Conservation (phyloP, 1,284 basidiomycete species). For the Ustilago vetiveriae region DNA sequence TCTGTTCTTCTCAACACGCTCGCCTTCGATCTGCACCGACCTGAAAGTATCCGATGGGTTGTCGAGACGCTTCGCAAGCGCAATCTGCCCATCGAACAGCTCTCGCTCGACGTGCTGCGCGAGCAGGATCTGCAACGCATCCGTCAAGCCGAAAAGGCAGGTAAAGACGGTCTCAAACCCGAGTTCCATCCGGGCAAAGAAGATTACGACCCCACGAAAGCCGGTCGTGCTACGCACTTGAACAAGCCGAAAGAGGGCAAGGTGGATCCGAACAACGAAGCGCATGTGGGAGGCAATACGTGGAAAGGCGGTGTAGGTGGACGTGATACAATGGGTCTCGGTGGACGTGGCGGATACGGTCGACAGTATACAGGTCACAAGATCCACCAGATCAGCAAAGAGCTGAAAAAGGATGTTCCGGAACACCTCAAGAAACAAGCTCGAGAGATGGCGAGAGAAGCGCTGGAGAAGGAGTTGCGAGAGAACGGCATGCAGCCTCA, state of each 20-base stretch:
- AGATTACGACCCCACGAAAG: slow-evolving; percentile 51
- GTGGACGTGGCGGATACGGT: slow-evolving; percentile 64
- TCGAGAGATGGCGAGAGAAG: slow-evolving; percentile 66
- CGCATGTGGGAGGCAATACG: slow-evolving; percentile 67
- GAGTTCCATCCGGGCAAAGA: slow-evolving; percentile 46
- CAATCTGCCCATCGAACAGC: slow-evolving; percentile 54
- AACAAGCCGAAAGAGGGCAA: slow-evolving; percentile 67
- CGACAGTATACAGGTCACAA: slow-evolving; percentile 63
- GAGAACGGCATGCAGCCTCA: slow-evolving; percentile 65
- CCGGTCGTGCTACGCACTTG: slow-evolving; percentile 50
- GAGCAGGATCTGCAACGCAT: slow-evolving; percentile 38
- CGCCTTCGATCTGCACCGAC: slow-evolving; percentile 66
- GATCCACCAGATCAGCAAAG: slow-evolving; percentile 64
- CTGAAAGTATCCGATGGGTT: slow-evolving; percentile 66
- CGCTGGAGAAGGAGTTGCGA: slow-evolving; percentile 64
- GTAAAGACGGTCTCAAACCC: slow-evolving; percentile 50
- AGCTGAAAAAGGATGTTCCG: slow-evolving; percentile 66
- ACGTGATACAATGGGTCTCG: slow-evolving; percentile 66
- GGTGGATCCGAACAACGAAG: slow-evolving; percentile 61
- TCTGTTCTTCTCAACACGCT: slow-evolving; percentile 67
- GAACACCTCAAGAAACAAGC: slow-evolving; percentile 66
- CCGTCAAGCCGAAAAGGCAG: slow-evolving; percentile 18
- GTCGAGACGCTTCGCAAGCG: slow-evolving; percentile 58
- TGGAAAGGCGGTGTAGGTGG: slow-evolving; percentile 68
- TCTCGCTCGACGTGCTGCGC: slow-evolving; percentile 56